These are phyloP conservation scores for Pseudogymnoascus sp. DNA, from an alignment of 2,329 filamentous ascomycete genomes.

Conservation along the genomic window DNA sequence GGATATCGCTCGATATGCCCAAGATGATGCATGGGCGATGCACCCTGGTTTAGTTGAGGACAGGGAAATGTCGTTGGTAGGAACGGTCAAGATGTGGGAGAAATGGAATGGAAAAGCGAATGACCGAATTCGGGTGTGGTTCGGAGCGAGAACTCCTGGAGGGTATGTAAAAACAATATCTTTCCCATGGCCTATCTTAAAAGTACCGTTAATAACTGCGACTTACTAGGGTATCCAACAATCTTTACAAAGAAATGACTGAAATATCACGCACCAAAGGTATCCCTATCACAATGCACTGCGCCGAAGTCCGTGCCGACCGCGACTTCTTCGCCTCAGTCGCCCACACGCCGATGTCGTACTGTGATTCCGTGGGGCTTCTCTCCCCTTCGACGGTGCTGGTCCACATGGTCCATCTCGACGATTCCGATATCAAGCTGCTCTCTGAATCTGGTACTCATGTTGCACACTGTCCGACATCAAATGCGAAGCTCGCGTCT, in stretches of 20 bases:
- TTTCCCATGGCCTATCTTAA: neutral
- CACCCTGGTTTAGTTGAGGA: conserved; percentile 34
- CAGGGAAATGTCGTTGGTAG: conserved; percentile 29
- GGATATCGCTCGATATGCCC: conserved; percentile 34
- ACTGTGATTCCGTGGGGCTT: conserved; percentile 30
- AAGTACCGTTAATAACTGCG: neutral
- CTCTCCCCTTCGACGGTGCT: conserved; percentile 36
- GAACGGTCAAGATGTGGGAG: conserved; percentile 28
- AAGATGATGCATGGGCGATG: conserved; percentile 35
- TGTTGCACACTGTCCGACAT: conserved; percentile 42
- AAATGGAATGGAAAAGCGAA: conserved; percentile 29
- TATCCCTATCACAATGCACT: conserved; percentile 33
- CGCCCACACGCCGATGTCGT: conserved; percentile 34
- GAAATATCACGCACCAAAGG: conserved; percentile 23
- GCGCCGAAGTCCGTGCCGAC: conserved; percentile 29
- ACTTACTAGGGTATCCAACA: conserved; percentile 24
- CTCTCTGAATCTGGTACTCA: conserved; percentile 33
- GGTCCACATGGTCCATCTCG: conserved; percentile 42
- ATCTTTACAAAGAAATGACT: conserved; percentile 28
- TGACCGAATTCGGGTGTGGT: conserved; percentile 30
- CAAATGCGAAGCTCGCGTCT: conserved; percentile 43
- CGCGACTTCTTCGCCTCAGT: conserved; percentile 26
- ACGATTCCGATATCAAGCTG: conserved; percentile 33
- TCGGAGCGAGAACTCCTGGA: conserved; percentile 30
- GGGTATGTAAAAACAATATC: conserved; percentile 20